phyloP scores from a whole-genome alignment of 2,329 filamentous ascomycete genomes.

The Pseudogymnoascus sp. region DNA sequence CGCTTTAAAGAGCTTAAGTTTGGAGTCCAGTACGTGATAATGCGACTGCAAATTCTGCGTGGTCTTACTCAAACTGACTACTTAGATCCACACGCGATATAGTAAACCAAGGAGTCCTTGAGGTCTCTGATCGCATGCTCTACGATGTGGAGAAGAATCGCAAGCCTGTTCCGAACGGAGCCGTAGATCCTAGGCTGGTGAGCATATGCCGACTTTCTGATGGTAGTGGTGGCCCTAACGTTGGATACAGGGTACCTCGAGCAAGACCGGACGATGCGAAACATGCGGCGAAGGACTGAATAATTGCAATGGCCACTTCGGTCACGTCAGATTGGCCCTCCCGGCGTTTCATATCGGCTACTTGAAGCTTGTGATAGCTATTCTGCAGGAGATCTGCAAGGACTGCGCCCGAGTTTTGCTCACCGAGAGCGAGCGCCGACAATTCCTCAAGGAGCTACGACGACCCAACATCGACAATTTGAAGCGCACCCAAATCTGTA shows the following conservation, averaged over 20 bases:
- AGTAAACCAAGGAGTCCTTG: conserved; percentile 86
- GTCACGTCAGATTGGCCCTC: conserved; percentile 80
- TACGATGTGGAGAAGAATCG: conserved; percentile 82
- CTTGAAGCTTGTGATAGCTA: conserved; percentile 82
- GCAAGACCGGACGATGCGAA: conserved; percentile 67
- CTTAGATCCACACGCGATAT: conserved; percentile 81
- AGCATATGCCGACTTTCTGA: conserved; percentile 15
- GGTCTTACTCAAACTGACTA: not conserved
- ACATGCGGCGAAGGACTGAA: conserved; percentile 77
- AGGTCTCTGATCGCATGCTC: conserved; percentile 86
- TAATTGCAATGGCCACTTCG: conserved; percentile 90
- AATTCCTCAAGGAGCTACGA: conserved; percentile 71
- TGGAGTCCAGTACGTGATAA: conserved; percentile 63
- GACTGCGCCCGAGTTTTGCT: conserved; percentile 80
- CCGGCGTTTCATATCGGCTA: conserved; percentile 96
- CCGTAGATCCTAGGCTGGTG: conserved; percentile 74
- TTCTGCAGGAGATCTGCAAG: conserved; percentile 94
- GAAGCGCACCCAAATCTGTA: conserved; percentile 71
- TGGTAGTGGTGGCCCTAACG: conserved; percentile 14
- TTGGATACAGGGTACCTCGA: conserved; percentile 60
- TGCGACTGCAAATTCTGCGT: conserved; percentile 33
- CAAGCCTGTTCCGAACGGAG: conserved; percentile 69
- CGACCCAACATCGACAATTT: conserved; percentile 79
- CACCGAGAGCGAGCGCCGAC: conserved; percentile 66
- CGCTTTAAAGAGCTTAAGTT: conserved; percentile 91